Percentiles rank a stretch among this genome's conserved stretches.
These are phyloP conservation scores for Triticum timopheevii DNA, from an alignment of 176 grass and related monocot species.

Conservation along the genomic window DNA sequence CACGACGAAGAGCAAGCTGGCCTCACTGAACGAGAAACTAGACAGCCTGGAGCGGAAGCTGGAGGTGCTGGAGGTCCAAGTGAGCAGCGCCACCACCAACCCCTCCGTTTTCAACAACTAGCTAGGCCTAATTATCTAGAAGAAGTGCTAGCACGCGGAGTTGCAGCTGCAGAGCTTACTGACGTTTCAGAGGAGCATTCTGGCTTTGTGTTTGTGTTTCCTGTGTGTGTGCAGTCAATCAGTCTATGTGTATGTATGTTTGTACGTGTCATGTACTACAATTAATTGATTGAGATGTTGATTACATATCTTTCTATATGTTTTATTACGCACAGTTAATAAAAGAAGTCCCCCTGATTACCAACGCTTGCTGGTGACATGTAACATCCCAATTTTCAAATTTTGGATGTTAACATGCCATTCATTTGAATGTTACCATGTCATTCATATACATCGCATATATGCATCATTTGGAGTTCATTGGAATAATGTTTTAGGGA, in stretches of 20 bases:
- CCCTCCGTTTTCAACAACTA: conserved; percentile 70
- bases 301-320: neutral
- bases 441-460: too few relatives aligned
- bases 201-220: neutral
- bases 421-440: too few relatives aligned
- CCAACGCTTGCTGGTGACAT: too few relatives aligned
- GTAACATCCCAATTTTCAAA: too few relatives aligned
- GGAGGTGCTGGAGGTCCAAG: conserved; percentile 94
- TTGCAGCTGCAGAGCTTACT: neutral
- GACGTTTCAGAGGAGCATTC: neutral
- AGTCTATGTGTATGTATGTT: neutral
- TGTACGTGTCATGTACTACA: neutral
- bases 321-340: neutral
- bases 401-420: too few relatives aligned
- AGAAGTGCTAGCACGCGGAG: neutral
- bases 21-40: conserved; percentile 81
- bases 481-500: too few relatives aligned
- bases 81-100: conserved; percentile 91
- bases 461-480: too few relatives aligned
- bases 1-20: conserved; percentile 94
- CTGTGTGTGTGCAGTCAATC: neutral
- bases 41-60: conserved; percentile 85
- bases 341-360: too few relatives aligned
- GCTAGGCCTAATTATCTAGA: neutral
- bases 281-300: neutral